Conservation (phyloP, 768 basidiomycete genomes). For the Sutorius australiensis region DNA sequence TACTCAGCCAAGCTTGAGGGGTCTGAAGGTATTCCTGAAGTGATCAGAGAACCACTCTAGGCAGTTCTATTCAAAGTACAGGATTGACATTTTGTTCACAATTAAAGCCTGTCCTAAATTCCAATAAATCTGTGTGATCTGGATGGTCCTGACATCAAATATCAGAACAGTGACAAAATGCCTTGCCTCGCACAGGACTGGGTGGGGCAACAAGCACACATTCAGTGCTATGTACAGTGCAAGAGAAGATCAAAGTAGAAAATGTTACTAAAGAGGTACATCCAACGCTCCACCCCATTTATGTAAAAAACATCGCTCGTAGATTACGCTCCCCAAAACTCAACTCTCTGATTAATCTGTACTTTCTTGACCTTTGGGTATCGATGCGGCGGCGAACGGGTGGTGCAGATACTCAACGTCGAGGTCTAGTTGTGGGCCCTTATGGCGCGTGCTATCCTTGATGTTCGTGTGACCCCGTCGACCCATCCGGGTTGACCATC, state of each 20-base stretch:
- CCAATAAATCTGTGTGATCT: no score
- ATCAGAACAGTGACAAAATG: background rate
- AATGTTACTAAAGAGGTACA: background rate
- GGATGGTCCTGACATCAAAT: no score
- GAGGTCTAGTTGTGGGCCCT: background rate
- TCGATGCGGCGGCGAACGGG: background rate
- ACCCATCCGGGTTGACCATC: constrained; percentile 15
- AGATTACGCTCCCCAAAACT: no score
- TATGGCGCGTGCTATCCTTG: background rate
- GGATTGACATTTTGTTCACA: no score
- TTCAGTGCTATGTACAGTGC: background rate
- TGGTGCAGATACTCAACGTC: background rate
- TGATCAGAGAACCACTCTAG: no score
- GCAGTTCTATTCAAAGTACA: no score
- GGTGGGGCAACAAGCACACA: background rate
- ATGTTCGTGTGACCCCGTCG: background rate
- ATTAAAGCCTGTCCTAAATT: no score
- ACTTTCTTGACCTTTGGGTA: background rate
- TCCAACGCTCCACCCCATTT: background rate
- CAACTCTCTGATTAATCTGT: background rate
- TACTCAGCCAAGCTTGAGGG: no score
- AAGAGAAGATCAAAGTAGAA: background rate
- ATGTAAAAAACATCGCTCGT: no score
- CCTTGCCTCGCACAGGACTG: background rate
- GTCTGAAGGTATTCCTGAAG: no score